Conservation (phyloP, 2,329 filamentous ascomycete genomes). For the Amesomyces nigricolor region DNA sequence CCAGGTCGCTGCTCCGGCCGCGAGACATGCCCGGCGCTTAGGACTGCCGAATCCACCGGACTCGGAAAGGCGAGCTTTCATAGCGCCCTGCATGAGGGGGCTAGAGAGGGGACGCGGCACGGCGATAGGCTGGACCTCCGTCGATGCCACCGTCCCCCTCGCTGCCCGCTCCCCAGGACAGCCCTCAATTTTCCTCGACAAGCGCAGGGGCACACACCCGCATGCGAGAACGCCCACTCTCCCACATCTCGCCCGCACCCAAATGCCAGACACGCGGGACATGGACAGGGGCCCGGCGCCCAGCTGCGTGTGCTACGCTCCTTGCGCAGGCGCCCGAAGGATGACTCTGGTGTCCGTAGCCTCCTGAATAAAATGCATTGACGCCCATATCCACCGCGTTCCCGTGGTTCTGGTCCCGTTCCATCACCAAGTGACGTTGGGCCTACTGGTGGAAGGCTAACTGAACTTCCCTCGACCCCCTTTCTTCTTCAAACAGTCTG, state of each 20-base stretch:
- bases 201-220: conserved; percentile 3
- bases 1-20: conserved; percentile 5
- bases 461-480: background rate
- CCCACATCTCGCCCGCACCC: background rate
- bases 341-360: background rate
- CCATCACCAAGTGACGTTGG: conserved; percentile 7
- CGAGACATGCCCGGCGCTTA: conserved; percentile 21
- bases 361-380: conserved; percentile 24
- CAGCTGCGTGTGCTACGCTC: background rate
- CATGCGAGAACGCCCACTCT: background rate
- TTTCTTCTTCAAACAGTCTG: conserved; percentile 1
- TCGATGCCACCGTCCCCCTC: background rate
- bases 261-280: conserved; percentile 10
- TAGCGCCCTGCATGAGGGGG: conserved; percentile 16
- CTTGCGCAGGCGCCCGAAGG: background rate
- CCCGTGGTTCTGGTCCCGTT: conserved; percentile 8
- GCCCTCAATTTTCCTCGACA: conserved; percentile 2
- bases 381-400: conserved; percentile 15
- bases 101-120: background rate
- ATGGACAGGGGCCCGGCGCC: background rate
- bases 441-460: background rate
- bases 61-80: conserved; percentile 20
- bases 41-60: conserved; percentile 21
- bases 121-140: conserved; percentile 6
- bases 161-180: conserved; percentile 2